phyloP scores from a whole-genome alignment of 1,284 basidiomycete genomes.

The Tilletia walkeri region DNA sequence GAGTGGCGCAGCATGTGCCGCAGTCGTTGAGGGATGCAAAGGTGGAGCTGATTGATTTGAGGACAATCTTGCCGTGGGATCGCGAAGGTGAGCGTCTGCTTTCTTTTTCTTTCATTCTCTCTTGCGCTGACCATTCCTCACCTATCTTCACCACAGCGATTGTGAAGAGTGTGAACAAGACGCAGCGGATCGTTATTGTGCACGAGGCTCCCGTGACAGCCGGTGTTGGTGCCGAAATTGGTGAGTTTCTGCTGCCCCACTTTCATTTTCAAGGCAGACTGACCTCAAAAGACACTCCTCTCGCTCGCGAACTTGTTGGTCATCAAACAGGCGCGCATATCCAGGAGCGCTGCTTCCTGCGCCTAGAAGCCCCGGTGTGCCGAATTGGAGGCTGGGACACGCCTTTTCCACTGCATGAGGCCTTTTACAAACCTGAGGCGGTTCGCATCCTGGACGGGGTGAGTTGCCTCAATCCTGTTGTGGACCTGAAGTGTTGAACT shows the following conservation, averaged over 20 bases:
- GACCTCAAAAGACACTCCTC: too few species aligned
- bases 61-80: slow-evolving; percentile 88
- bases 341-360: slow-evolving; percentile 43
- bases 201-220: slow-evolving; percentile 49
- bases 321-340: slow-evolving; percentile 29
- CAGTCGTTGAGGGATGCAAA: slow-evolving; percentile 68
- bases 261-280: too few species aligned
- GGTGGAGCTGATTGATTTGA: slow-evolving; percentile 84
- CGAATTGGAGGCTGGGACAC: slow-evolving; percentile 43
- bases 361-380: slow-evolving; percentile 38
- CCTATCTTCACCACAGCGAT: slow-evolving; percentile 23
- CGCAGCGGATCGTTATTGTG: slow-evolving; percentile 45
- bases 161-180: slow-evolving; percentile 36
- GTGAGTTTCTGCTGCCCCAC: not conserved
- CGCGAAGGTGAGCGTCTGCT: slow-evolving; percentile 60
- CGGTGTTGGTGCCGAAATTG: slow-evolving; percentile 44
- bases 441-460: slow-evolving; percentile 38
- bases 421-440: slow-evolving; percentile 45
- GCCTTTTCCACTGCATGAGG: slow-evolving; percentile 43
- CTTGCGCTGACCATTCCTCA: not conserved
- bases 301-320: too few species aligned
- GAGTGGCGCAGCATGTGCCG: slow-evolving; percentile 70
- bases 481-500: not conserved
- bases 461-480: not conserved
- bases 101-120: slow-evolving; percentile 12